Conservation (phyloP, 2,329 filamentous ascomycete species). For the Bipolaris cookei region DNA sequence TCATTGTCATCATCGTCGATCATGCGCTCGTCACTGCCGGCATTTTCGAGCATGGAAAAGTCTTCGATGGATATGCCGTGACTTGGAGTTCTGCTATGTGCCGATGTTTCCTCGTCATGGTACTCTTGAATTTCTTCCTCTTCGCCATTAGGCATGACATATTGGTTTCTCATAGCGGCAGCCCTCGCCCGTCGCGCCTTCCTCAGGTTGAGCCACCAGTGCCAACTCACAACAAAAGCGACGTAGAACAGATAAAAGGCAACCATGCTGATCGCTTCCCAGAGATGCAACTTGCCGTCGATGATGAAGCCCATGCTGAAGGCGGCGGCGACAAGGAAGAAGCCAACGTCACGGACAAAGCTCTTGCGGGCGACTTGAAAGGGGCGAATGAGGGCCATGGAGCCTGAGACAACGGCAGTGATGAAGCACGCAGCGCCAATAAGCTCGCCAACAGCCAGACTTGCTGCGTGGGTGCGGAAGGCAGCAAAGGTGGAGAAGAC, state of each 20-base stretch:
- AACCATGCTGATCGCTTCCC: conserved; percentile 93
- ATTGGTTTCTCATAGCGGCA: conserved; percentile 75
- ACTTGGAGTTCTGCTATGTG: conserved; percentile 47
- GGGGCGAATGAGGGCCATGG: conserved; percentile 95
- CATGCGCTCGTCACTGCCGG: conserved; percentile 61
- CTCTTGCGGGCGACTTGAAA: conserved; percentile 90
- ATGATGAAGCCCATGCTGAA: conserved; percentile 89
- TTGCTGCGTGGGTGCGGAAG: conserved; percentile 96
- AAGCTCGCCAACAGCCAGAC: conserved; percentile 91
- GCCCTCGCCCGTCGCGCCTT: conserved; percentile 69
- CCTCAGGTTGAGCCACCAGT: conserved; percentile 77
- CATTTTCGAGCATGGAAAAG: conserved; percentile 65
- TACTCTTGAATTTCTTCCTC: conserved; percentile 63
- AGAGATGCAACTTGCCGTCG: conserved; percentile 81
- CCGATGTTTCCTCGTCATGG: conserved; percentile 60
- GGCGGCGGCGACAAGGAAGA: conserved; percentile 84
- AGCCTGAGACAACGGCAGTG: conserved; percentile 92
- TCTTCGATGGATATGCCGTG: conserved; percentile 65
- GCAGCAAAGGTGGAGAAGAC: conserved; percentile 99
- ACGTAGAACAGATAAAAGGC: conserved; percentile 92
- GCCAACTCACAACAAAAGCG: conserved; percentile 84
- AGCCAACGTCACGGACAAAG: conserved; percentile 88
- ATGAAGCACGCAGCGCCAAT: conserved; percentile 97
- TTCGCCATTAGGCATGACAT: conserved; percentile 66
- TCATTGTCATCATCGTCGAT: conserved; percentile 65